phyloP scores from a whole-genome alignment of 768 basidiomycete genomes.

The Flagelloscypha sp. region DNA sequence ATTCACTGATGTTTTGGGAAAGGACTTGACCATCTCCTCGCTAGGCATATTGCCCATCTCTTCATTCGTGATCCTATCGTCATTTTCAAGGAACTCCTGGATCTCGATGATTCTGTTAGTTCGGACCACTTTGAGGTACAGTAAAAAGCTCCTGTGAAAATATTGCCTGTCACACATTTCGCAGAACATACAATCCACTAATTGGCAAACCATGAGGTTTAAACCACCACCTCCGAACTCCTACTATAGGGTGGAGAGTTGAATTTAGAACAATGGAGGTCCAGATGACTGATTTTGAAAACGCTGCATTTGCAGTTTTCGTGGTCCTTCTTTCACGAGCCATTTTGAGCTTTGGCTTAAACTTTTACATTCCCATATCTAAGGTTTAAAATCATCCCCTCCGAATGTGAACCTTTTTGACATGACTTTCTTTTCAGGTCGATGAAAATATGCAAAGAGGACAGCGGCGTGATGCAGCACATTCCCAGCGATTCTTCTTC shows the following conservation, averaged over 20 bases:
- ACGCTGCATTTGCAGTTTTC: slow-evolving; percentile 94
- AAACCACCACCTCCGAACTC: slow-evolving; percentile 95
- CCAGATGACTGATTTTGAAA: slow-evolving; percentile 97
- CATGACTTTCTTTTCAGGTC: slow-evolving; percentile 45
- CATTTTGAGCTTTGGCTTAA: slow-evolving; percentile 83
- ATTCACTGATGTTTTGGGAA: not conserved
- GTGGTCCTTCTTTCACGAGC: slow-evolving; percentile 90
- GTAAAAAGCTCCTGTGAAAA: not conserved
- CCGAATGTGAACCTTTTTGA: not conserved
- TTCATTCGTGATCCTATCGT: slow-evolving; percentile 98
- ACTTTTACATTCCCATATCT: slow-evolving; percentile 95
- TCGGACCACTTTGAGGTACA: slow-evolving; percentile 93
- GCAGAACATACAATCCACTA: slow-evolving; percentile 97
- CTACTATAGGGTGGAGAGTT: slow-evolving; percentile 92
- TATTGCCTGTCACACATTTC: slow-evolving; percentile 3
- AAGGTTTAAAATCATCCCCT: slow-evolving; percentile 44
- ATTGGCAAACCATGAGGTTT: slow-evolving; percentile 98
- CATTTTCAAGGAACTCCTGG: slow-evolving; percentile 86
- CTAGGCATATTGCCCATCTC: slow-evolving; percentile 89
- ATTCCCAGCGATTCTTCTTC: slow-evolving; percentile 79
- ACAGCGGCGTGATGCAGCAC: slow-evolving; percentile 73
- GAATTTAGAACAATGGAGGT: slow-evolving; percentile 99
- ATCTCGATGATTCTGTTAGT: slow-evolving; percentile 82
- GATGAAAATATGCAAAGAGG: slow-evolving; percentile 95
- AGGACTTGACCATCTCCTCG: slow-evolving; percentile 83